These are phyloP conservation scores for Carpinus viminea DNA, from an alignment of 306 rosid genomes.

Conservation along the genomic window DNA sequence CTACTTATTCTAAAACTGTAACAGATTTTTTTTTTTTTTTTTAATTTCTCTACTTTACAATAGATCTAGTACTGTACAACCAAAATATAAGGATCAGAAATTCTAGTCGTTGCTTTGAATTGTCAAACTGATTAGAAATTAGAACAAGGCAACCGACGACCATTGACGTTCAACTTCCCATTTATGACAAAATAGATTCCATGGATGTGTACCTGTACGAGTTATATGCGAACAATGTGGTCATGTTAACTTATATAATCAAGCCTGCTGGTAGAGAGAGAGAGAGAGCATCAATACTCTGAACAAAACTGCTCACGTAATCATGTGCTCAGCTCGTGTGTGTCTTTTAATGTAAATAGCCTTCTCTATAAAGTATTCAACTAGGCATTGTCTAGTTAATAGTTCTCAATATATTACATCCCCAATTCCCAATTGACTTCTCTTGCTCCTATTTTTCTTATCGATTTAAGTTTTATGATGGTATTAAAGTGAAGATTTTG, in stretches of 20 bases:
- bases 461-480: too few species aligned
- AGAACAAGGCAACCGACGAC: not conserved
- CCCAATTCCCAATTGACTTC: not conserved
- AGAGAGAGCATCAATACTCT: too few species aligned
- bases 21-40: not conserved
- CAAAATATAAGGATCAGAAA: conserved; percentile 2
- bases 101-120: conserved; percentile 8
- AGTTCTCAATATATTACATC: not conserved
- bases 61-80: not conserved
- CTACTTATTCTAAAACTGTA: too few species aligned
- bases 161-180: not conserved
- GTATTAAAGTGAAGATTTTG: too few species aligned
- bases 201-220: too few species aligned
- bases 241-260: too few species aligned
- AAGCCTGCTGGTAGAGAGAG: too few species aligned
- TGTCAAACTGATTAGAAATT: not conserved
- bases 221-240: too few species aligned
- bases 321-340: too few species aligned
- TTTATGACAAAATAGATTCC: not conserved
- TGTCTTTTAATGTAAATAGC: too few species aligned
- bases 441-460: not conserved
- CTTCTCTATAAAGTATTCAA: not conserved
- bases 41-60: not conserved
- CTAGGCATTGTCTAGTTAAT: not conserved
- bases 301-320: too few species aligned